Evolutionary conservation across 148 eudicot species (phyloP), one percentile per base, ranked within the genome.

Genomic region (Rhododendron ovatum): DNA sequence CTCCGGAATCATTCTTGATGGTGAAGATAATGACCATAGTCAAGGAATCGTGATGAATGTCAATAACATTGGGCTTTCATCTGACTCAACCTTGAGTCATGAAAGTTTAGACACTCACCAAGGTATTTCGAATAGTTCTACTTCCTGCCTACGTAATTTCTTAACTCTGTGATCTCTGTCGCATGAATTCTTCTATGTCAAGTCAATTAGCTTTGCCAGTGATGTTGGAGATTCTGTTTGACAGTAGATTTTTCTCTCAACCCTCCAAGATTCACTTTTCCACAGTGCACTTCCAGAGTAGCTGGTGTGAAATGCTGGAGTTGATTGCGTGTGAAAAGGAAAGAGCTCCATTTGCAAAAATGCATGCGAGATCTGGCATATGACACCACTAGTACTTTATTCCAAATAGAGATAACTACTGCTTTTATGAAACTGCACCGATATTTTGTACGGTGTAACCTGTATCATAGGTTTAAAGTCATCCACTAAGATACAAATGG

Each of bases 1-100:
- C 63, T 93, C 98, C 69, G 98, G 94, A 85, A 88, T 93, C 35
- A 43, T 91, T 33, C 91, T 91, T 84, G 89, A 93, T 87, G 90
- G 90, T 83, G 96, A 95, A 85, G 93, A 91, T 63, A 89, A 85
- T 81, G 91, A 90, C 73, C 90, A 89, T 45, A 76, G 82, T 57
- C 90, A 88, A 89, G 85, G 85, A 79, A 53, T 87, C 85, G 85
- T 82, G 89, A 85, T 83, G 73, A 80, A 65, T 82, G 43, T 26
- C 26, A 51, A 24, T 15, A 76, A 9, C 51, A 41, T 37, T 61
- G 48, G 77, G 53, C 67, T 84, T 39, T 75, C 75, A 22, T 5
- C 92, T 37, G 94, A 93, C 76, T 92, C 93, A 67, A 37, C 89
- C 59, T 77, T 86, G 84, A 89, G 94, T 88, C 91, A 89, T 85